Evolutionary conservation across 2,329 filamentous ascomycete species (phyloP).

Genomic region (Aschersonia sp.): DNA sequence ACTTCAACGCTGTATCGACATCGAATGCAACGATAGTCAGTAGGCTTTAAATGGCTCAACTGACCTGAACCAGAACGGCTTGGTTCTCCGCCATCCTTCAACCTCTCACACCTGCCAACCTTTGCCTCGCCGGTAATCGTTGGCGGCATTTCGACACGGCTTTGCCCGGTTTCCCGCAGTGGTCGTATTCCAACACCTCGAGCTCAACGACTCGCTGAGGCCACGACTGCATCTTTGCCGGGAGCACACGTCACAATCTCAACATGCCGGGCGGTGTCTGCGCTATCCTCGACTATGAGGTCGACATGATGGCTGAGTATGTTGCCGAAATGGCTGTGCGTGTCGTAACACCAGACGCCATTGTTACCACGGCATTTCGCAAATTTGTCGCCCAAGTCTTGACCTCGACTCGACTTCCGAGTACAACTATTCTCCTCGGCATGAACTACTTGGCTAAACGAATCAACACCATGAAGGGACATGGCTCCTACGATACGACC

Average conservation of each 20-base stretch:
- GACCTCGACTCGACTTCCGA: conserved; percentile 77
- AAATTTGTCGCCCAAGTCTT: conserved; percentile 89
- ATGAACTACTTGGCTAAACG: conserved; percentile 80
- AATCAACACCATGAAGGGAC: conserved; percentile 56
- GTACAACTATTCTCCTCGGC: conserved; percentile 79
- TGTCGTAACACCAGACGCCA: conserved; percentile 35
- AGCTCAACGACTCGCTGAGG: not conserved
- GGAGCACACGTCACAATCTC: conserved; percentile 7
- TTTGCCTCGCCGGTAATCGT: not conserved
- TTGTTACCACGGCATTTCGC: conserved; percentile 59
- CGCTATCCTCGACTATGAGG: conserved; percentile 89
- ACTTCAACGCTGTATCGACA: conserved; percentile 7
- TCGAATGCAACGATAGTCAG: conserved; percentile 7
- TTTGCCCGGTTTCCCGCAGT: too few species aligned
- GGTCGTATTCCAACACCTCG: too few species aligned
- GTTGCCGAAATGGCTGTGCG: conserved; percentile 73
- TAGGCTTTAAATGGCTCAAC: conserved; percentile 19
- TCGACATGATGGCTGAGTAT: conserved; percentile 92
- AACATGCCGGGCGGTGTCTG: conserved; percentile 72
- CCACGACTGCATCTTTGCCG: not conserved
- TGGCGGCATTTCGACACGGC: not conserved
- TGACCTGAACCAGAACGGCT: conserved; percentile 10
- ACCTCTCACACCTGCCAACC: not conserved
- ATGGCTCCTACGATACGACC: conserved; percentile 39
- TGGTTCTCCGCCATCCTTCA: conserved; percentile 3